Evolutionary conservation across 371 early-diverging fungal genomes (phyloP), one percentile per base, ranked within the genome.

Genomic region (Circinella umbellata): DNA sequence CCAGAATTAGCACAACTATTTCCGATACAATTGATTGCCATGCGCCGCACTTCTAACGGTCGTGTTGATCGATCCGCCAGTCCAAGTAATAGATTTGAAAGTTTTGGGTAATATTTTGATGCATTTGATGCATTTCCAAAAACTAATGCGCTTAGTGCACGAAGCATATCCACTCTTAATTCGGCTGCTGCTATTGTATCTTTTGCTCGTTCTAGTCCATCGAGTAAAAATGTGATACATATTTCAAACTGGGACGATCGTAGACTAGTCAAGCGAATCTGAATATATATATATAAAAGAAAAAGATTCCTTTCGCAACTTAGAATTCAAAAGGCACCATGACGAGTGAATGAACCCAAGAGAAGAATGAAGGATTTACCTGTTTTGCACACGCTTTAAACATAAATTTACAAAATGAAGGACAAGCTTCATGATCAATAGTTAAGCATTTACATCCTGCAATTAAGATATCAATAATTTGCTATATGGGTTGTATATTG

Each of bases 1-100:
- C 83, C 84, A 38, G 79, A 77, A 13, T 77, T 76, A 1, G 82
- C 80, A 70, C 86, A 86, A 8, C 77, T 65, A 66, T 90, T 90
- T 4, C 88, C 89, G 14, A 90, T 76, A 69, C 90, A 88, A 55
- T 85, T 87, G 72, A 90, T 87, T 3, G 90, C 87, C 86, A 90
- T 85, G 3, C 90, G 82, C 11, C 88, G 79, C 4, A 82, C 78
- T 72, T 87, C 85, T 17, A 82, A 62, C 0, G 86, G 76, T 48
- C 69, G 76, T 11, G 71, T 72, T 1, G 77, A 69, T 48, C 69
- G 69, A 47, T 80, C 65, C 0, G 82, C 86, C 3, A 81, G 62
- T 15, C 42, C 53, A 6, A 83, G 49, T 34, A 87, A 47, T 11
- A 71, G 67, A 1, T 70, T 66, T 3, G 79, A 70, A 14, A 86